Evolutionary conservation across 1,284 basidiomycete species (phyloP).

Genomic region (Boletus mariae): DNA sequence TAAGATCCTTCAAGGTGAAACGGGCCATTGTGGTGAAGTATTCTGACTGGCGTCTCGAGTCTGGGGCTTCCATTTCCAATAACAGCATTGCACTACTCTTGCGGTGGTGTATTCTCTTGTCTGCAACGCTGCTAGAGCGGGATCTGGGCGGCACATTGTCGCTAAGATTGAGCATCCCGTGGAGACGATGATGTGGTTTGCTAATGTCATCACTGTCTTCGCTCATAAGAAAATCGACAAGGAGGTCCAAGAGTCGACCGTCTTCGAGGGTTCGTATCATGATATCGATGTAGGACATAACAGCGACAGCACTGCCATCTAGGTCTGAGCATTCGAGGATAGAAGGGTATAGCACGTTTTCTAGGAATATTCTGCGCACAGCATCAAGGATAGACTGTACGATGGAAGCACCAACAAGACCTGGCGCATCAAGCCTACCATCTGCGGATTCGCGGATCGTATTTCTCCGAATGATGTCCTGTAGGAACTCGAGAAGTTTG

Average conservation of each 20-base stretch:
- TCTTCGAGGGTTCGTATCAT: conserved; percentile 76
- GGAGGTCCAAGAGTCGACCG: conserved; percentile 64
- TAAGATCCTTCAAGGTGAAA: conserved; percentile 86
- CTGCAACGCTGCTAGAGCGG: conserved; percentile 28
- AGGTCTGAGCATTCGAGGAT: conserved; percentile 89
- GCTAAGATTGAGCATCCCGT: conserved; percentile 47
- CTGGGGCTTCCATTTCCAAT: conserved; percentile 78
- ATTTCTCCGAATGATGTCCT: conserved; percentile 79
- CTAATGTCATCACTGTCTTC: conserved; percentile 73
- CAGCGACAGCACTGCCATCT: conserved; percentile 93
- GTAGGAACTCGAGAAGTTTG: conserved; percentile 87
- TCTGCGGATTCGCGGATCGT: conserved; percentile 38
- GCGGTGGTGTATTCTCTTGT: conserved; percentile 52
- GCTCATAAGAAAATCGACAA: conserved; percentile 77
- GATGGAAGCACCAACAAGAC: conserved; percentile 72
- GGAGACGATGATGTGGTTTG: conserved; percentile 39
- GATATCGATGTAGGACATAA: conserved; percentile 94
- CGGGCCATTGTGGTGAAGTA: conserved; percentile 85
- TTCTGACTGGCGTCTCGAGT: conserved; percentile 60
- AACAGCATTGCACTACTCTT: conserved; percentile 85
- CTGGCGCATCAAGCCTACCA: conserved; percentile 49
- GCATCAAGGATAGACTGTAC: conserved; percentile 79
- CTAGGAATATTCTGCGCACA: conserved; percentile 83
- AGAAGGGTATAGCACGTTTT: conserved; percentile 91
- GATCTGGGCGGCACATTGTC: conserved; percentile 36